Evolutionary conservation across 139 green algal species (phyloP).

Genomic region (Microglena sp.): DNA sequence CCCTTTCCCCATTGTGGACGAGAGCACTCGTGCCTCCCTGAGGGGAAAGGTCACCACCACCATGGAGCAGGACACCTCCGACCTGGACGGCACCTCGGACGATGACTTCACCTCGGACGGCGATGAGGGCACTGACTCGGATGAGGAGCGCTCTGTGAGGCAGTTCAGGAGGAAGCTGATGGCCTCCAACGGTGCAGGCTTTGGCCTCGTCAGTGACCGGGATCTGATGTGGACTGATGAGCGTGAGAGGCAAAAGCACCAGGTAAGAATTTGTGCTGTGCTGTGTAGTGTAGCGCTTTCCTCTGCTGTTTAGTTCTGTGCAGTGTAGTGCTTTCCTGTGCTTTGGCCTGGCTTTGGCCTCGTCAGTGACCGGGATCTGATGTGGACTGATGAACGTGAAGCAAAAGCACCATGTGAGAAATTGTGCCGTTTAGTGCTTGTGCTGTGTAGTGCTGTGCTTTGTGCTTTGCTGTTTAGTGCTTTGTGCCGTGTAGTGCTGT

Average conservation of each 20-base stretch:
- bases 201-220: constrained; percentile 41
- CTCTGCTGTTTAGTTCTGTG: neutral
- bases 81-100: too few species aligned
- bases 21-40: neutral
- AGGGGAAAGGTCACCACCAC: too few species aligned
- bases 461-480: too few species aligned
- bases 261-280: constrained; percentile 19
- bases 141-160: too few species aligned
- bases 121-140: too few species aligned
- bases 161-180: neutral
- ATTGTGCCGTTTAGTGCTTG: too few species aligned
- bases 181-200: constrained; percentile 8
- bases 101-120: too few species aligned
- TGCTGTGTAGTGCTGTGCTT: too few species aligned
- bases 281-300: neutral
- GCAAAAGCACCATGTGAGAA: constrained; percentile 43
- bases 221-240: constrained; percentile 49
- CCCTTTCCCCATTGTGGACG: constrained; percentile 17
- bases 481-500: too few species aligned
- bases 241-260: constrained; percentile 44
- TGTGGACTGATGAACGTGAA: constrained; percentile 51
- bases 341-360: constrained; percentile 46
- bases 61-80: too few species aligned
- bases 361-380: constrained; percentile 34
- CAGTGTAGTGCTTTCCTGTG: too few species aligned